phyloP scores from a whole-genome alignment of 345 rosid species.

The Melaleuca alternifolia region DNA sequence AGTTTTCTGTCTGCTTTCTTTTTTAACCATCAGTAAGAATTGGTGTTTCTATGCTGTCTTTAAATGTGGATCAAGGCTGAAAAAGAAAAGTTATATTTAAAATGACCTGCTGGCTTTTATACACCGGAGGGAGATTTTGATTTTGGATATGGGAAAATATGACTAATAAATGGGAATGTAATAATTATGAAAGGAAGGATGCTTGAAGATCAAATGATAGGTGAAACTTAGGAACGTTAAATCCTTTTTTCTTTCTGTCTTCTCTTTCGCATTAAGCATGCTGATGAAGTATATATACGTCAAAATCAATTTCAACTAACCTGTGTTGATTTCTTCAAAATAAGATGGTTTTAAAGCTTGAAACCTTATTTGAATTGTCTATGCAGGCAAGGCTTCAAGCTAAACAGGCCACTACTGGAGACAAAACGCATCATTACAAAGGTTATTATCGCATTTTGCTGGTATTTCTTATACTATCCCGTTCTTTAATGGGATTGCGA shows the following conservation, averaged over 20 bases:
- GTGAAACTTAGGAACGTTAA: background rate
- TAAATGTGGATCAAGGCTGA: background rate
- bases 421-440: conserved; percentile 71
- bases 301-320: background rate
- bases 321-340: background rate
- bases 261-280: background rate
- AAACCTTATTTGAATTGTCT: background rate
- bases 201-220: background rate
- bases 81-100: background rate
- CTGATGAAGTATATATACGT: background rate
- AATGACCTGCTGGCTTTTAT: background rate
- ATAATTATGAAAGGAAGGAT: background rate
- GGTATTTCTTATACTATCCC: background rate
- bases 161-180: background rate
- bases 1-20: background rate
- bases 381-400: conserved; percentile 87
- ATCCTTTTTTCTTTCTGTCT: background rate
- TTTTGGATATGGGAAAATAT: background rate
- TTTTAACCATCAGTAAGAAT: background rate
- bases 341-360: background rate
- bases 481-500: background rate
- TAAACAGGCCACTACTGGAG: conserved; percentile 59
- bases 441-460: conserved; percentile 23
- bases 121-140: background rate
- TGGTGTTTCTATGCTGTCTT: background rate